Percentiles rank a stretch among this genome's conserved stretches.
Evolutionary conservation across 768 basidiomycete genomes (phyloP).

Genomic region (Clitopilus passeckerianus): DNA sequence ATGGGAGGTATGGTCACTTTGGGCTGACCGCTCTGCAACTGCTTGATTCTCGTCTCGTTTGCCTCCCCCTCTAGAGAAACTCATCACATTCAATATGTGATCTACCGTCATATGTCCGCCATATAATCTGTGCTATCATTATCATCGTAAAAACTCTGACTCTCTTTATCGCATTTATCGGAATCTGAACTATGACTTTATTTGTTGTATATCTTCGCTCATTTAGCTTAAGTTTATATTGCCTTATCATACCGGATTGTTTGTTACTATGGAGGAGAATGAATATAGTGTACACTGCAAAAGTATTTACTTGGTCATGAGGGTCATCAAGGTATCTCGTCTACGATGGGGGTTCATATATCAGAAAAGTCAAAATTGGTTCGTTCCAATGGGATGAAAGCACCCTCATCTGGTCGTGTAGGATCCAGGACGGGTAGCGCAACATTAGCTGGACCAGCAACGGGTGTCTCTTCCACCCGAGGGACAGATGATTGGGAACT

Average conservation of each 20-base stretch:
- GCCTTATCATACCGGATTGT: not conserved
- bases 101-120: not conserved
- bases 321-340: not conserved
- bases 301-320: not conserved
- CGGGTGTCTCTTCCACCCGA: not conserved
- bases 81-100: not conserved
- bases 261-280: not conserved
- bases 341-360: not conserved
- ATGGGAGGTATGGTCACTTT: constrained; percentile 5
- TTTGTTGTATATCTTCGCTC: not conserved
- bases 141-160: not conserved
- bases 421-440: not conserved
- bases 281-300: not conserved
- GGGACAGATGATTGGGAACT: not conserved
- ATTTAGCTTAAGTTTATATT: not conserved
- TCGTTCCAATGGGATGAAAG: not conserved
- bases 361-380: not conserved
- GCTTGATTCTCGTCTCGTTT: not conserved
- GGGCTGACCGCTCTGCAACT: not conserved
- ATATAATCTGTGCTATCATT: not conserved
- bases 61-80: not conserved
- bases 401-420: not conserved
- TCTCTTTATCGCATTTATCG: not conserved
- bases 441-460: not conserved
- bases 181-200: not conserved